Evolutionary conservation across 805 yeast species (phyloP), one percentile per base, ranked within the genome.

Genomic region (Candida pseudofarinosa): DNA sequence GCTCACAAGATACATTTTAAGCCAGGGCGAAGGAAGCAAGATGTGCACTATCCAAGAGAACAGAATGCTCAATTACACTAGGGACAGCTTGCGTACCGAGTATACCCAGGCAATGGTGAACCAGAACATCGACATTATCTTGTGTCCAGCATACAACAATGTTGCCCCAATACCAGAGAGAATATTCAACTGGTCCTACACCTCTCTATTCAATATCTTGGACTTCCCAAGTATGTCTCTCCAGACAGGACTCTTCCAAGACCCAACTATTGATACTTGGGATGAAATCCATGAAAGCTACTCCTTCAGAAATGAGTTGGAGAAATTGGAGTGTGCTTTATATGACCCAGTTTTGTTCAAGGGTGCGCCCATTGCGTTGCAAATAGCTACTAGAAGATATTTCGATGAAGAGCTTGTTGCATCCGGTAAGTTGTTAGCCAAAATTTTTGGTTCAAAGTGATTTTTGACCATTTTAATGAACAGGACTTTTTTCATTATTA

Each of bases 131-230:
- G 90, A 85, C 54, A 77, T 81, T 54, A 72, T 85, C 45, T 62
- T 85, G 36, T 75, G 84, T 40, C 90, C 91, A 46, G 75, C 81
- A 4, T 80, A 81, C 60, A 77, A 75, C 43, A 83, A 83, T 48
- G 81, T 80, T 39, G 88, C 93, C n/a, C 87, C 88, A 35, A 74
- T 73, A 41, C 78, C 84, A 17, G 77, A 75, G 38, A 70, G 74
- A 40, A 74, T 83, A 4, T 77, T 76, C 59, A 83, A 83, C 62
- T 86, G 93, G 90, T 85, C 90, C 3, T 86, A 86, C 69, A 84
- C 91, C 4, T 66, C 88, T 2, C 71, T 83, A 48, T 86, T 80
- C 77, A 85, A 85, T 63, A 56, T 85, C 44, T 61, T 84, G 48
- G 95, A 86, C 60, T 71, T 79, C 55, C 89, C 95, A 34, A 77